phyloP scores from a whole-genome alignment of 208 protist species.

The Trypanosoma platydactyli region DNA sequence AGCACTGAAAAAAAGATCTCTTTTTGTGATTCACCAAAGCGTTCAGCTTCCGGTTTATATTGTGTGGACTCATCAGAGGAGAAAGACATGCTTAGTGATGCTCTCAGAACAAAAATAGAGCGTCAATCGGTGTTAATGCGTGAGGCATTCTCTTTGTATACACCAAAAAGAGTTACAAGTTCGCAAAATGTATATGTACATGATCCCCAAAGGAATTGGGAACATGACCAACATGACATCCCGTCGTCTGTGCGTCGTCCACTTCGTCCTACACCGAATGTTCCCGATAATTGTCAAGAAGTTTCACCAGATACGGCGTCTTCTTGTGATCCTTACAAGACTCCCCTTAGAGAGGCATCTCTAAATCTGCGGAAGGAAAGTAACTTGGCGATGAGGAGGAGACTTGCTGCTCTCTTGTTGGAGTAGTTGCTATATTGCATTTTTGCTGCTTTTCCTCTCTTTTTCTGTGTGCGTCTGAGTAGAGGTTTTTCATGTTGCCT shows the following conservation, averaged over 20 bases:
- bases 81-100: constrained; percentile 15
- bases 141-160: constrained; percentile 18
- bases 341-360: constrained; percentile 10
- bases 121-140: constrained; percentile 22
- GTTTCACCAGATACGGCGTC: background rate
- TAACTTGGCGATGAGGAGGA: constrained; percentile 25
- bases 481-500: background rate
- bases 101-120: constrained; percentile 22
- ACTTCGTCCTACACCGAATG: background rate
- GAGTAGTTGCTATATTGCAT: constrained; percentile 7
- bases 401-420: constrained; percentile 18
- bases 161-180: constrained; percentile 7
- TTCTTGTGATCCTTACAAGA: constrained; percentile 9
- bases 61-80: background rate
- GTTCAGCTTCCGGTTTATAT: background rate
- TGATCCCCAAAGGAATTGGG: background rate
- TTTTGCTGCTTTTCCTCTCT: constrained; percentile 27
- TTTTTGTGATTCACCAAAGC: background rate
- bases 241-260: background rate
- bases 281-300: background rate
- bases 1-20: background rate
- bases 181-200: background rate
- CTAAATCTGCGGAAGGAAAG: constrained; percentile 14
- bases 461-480: background rate
- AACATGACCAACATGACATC: background rate